Percentiles rank a stretch among this genome's conserved stretches.
phyloP scores from a whole-genome alignment of 164 flowering plant genomes.

The Vitis labrusca region DNA sequence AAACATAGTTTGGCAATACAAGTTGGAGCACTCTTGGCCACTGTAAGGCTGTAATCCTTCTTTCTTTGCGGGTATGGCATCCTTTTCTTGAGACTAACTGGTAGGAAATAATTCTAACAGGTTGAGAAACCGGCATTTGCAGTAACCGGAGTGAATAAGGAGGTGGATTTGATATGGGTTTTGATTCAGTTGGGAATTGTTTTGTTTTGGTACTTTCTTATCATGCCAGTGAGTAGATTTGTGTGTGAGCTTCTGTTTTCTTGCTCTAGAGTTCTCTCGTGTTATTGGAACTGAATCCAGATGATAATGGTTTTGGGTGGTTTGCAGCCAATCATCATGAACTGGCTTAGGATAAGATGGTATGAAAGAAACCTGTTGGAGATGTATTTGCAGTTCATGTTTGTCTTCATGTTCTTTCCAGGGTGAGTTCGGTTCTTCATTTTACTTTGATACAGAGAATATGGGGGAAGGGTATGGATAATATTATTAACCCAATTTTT shows the following conservation, averaged over 20 bases:
- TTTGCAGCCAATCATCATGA: slow-evolving; percentile 81
- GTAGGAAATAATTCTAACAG: slow-evolving; percentile 25
- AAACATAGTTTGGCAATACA: slow-evolving; percentile 44
- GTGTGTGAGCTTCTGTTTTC: background rate
- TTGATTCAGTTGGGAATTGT: slow-evolving; percentile 48
- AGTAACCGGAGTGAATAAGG: slow-evolving; percentile 68
- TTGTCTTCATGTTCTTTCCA: slow-evolving; percentile 84
- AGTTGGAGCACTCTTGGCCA: slow-evolving; percentile 53
- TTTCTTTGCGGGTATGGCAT: background rate
- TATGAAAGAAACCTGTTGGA: slow-evolving; percentile 69
- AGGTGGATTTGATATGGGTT: slow-evolving; percentile 41
- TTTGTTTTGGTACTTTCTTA: slow-evolving; percentile 60
- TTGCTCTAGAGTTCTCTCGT: background rate
- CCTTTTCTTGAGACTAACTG: background rate
- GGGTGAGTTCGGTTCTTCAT: slow-evolving; percentile 46
- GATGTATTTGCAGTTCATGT: slow-evolving; percentile 91
- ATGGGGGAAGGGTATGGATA: background rate
- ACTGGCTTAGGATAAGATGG: slow-evolving; percentile 87
- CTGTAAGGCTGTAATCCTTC: slow-evolving; percentile 34
- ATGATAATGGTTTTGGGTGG: background rate
- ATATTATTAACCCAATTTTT: background rate
- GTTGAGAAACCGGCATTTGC: slow-evolving; percentile 72
- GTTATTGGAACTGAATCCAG: background rate
- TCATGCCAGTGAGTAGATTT: slow-evolving; percentile 61
- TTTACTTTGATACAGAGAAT: background rate